Evolutionary conservation across 169 alveolate genomes (phyloP), one percentile per base, ranked within the genome.

Genomic region (Condylostoma magnum): DNA sequence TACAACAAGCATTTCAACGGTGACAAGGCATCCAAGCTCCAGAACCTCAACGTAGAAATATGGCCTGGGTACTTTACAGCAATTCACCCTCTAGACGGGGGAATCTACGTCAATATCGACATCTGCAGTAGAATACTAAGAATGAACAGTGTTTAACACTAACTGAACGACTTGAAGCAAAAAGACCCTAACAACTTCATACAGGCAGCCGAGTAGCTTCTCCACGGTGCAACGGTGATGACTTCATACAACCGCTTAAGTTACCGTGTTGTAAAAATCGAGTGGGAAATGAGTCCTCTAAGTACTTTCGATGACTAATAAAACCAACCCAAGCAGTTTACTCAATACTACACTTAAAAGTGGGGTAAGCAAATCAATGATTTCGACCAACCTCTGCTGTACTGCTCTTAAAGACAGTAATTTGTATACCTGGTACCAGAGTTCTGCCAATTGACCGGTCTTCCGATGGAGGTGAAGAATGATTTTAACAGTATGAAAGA

Each of bases 401-500:
- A 48, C 47, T 10, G 53, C n/a, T 22, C 27, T 8, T 6, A 41
- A 37, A 37, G 44, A 37, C 57, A 47, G 30, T 3, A 4, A 5
- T 6, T 48, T 25, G 70, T 83, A 25, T 74, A 79, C 60, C 70
- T 91, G 48, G 78, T 91, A 2, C 96, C 96, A 15, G 86, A 86
- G 53, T 58, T 87, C n/a, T 91, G 96, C 52, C 58, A 76, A 22
- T 65, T 85, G 82, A 89, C 95, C 4, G 96, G 96, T 3, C 67
- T 87, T 22, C 82, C 91, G 12, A 93, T 86, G 41, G 69, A 83
- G 2, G 60, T 80, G 68, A 54, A 70, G 34, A 58, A 65, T 27
- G 89, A 85, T 66, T 82, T 83, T 44, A 82, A 80, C 33, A 55
- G 82, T 28, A 85, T 91, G 93, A 87, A 77, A 66, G 76, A 69